Evolutionary conservation across 495 filamentous ascomycete species (phyloP), one percentile per base, ranked within the genome.

Genomic region (Sabuloglossum arenarium): DNA sequence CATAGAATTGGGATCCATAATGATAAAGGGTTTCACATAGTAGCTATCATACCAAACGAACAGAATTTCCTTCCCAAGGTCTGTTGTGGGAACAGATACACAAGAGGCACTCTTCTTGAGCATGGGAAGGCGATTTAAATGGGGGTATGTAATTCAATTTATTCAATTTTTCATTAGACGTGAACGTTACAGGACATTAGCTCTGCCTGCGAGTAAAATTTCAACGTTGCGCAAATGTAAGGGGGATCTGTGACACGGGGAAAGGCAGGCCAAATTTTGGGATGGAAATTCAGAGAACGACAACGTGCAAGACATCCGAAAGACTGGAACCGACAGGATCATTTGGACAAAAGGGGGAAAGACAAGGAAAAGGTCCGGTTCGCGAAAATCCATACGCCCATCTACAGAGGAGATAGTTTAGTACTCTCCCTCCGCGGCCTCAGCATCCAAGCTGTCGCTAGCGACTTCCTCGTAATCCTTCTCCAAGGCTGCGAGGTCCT

Each of bases 401-500:
- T 54, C 53, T 56, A 32, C 19, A 47, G n/a, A 6, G 19, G 4
- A 29, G 47, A 14, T 11, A 29, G 32, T 34, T 56, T 78, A 93
- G 68, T 89, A 90, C 70, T 89, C 84, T 43, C 66, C 76, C 59
- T 80, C 82, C 54, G 75, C 81, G n/a, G 55, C 67, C 39, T 84
- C 86, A 16, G 62, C 65, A 11, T 84, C 79, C 53, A 75, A 61
- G 60, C 72, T 75, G 67, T 94, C 87, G 60, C 75, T 77, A 55
- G 84, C 86, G 62, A 93, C 87, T 73, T 94, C 87, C 69, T 91
- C 87, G 66, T 94, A 94, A 64, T 94, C 87, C 78, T 83, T 88
- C 77, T 86, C 83, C 31, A 94, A 75, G 53, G 87, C 87, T 55
- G 87, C 87, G 56, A 94, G 73, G 66, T 94, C 87, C 74, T 94